Base-by-base conservation (phyloP, 306 rosid genomes). In the Prinsepia uniflora region DNA sequence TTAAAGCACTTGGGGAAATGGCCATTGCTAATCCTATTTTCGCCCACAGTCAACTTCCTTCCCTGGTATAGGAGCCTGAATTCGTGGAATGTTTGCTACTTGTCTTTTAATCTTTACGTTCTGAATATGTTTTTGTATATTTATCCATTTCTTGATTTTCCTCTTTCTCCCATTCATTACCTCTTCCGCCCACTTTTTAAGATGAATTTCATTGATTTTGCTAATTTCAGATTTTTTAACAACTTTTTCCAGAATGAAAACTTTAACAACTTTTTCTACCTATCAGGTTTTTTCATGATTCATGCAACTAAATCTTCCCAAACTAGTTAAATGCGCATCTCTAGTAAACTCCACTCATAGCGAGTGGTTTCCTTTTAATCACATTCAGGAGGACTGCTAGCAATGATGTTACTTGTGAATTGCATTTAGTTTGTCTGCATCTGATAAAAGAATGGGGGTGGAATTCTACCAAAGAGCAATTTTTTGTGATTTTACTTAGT, bases 1-100 rank as follows among this genome's bases (percentile, higher is more conserved):
- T 94, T 57, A 84, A 78, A 76, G 86, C 96, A 76, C 95, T 94
- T 69, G 99, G 99, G 74, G 97, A 89, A 70, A 83, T 94, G 86
- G 95, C 97, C 44, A 65, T 85, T 47, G 87, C 97, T 64, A 94
- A 94, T 84, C 90, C 96, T 48, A 86, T 94, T 71, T 94, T 83
- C 81, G 97, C 97, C 0, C 99, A 94, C 57, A 94, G 99, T 85
- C 87, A 67, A 75, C 82, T 94, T 47, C 86, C 87, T 75, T 90
- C 99, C 24, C 81, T 94, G 97, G 99, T 94, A 84, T 79, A 36
- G 63, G 30, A 39, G 12, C 74, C 19, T 30, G 66, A 24, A 50
- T 71, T 10, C 52, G 42, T 62, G 53, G 20, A 4, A 22, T 40
- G 3, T 40, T 18, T 42, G 42, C 22, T 19, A 39, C 19, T 52